Base-by-base conservation (phyloP, 345 rosid species). In the Eucalyptus caleyi region DNA sequence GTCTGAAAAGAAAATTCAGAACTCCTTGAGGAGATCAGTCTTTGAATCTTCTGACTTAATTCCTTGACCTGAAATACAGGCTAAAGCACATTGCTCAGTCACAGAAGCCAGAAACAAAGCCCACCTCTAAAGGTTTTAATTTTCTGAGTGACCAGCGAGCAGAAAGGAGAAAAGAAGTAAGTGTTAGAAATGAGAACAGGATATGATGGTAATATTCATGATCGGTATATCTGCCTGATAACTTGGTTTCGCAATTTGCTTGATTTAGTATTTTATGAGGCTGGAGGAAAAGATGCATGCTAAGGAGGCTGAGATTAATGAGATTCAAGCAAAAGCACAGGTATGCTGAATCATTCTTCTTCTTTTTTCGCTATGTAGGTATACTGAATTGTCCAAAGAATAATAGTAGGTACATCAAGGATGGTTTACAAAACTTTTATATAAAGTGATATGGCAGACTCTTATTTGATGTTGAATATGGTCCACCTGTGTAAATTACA, bases 81-180 rank as follows among this genome's bases (percentile, higher is more conserved):
- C 86, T 86, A 90, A 93, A 92, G 92, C 92, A 87, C 90, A 89
- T 91, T 87, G 88, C 56, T 37, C 86, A 86, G 90, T 92, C 92
- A 56, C 27, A 90, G 88, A 97, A 94, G 93, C 90, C 92, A 69
- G 94, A 93, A 50, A 90, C 56, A 83, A 94, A 92, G 93, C 80
- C 93, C 86, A 88, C 42, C 88, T 90, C 93, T 86, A 85, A 91
- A 77, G 87, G 87, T 88, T 96, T 96, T 92, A 92, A 85, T 89
- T 95, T 97, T 94, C 95, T 91, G 90, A 91, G 97, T 89, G 90
- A 91, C 77, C 96, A 95, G 90, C 94, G 98, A 77, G 99, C 98
- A 42, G 96, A 93, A 92, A 95, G 93, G 91, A 93, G 98, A 94
- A 97, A 94, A 94, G 96, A 96, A 97, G 99, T 94, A 93, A 80